Base-by-base conservation (phyloP, 2,329 filamentous ascomycete species). In the Septoria petroselini region DNA sequence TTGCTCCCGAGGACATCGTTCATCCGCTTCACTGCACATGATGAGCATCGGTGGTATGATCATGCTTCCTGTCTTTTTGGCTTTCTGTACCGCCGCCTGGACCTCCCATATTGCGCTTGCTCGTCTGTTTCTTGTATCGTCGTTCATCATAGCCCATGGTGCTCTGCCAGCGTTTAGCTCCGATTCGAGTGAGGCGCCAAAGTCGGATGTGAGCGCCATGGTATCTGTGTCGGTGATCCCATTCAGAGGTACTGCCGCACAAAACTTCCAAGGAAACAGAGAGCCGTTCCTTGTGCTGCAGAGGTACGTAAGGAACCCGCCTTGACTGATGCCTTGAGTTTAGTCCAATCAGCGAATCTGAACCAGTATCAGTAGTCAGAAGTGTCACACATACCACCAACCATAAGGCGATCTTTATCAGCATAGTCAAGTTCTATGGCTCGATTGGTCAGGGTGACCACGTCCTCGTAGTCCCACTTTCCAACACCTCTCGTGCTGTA, bases 281-380 rank as follows among this genome's bases (percentile, higher is more conserved):
- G 59, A 49, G 4, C 68, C 68, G 47, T 72, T 71, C 11, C 70
- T 65, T 2, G 68, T 68, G 18, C 61, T 59, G 21, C 61, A 62
- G 1, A 73, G 61, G 52, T 70, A 72, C 2, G 65, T 60, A 0
- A 74, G 53, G 11, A 67, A 68, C 1, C 71, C 71, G 7, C 71
- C 71, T 52, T 72, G 69, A 17, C 63, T 66, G 60, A 46, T 62
- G 70, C 23, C 23, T 27, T 5, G 9, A 27, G 9, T 5, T 27
- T 27, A 9, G 5, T 27, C 23, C 5, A 27, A 27, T 27, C 9
- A 27, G 23, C 23, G 23, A 27, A 9, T 27, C 23, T 27, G 9
- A 27, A 9, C 5, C 23, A 5, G 5, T 27, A 9, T 5, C 9
- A 27, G 23, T 9, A 5, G 5, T 27, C 5, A 27, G 23, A 27